Base-by-base conservation (phyloP, 441 rosid genomes). In the Flueggea neowawraea region DNA sequence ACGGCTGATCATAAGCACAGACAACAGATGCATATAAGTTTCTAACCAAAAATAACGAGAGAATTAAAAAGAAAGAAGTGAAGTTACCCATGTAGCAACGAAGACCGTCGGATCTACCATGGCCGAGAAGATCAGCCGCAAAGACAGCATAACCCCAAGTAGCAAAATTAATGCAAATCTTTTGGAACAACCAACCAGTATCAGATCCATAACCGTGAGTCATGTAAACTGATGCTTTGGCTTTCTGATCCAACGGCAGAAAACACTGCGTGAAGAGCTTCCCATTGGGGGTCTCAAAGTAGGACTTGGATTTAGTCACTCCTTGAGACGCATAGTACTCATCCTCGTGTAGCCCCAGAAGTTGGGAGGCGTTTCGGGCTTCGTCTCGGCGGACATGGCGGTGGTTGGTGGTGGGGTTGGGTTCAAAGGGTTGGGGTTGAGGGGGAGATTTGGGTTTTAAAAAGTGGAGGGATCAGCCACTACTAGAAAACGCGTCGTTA, bases 61-160 rank as follows among this genome's bases (percentile, higher is more conserved):
- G n/a, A n/a, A n/a, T 22, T 11, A 13, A 55, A 17, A 55, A 14
- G 6, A 33, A 6, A 50, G 45, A 60, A 12, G 14, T 6, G 9
- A 47, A 45, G 47, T 22, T 64, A 88, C 98, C 96, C 83, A 93
- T 32, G 64, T 88, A 92, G 80, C 98, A 88, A 22, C 90, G 96
- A 13, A 92, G 64, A 13, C 98, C 98, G 22, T 92, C 98, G 3
- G 97, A 90, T 68, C 94, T 77, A 64, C 96, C 98, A 47, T 92
- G 98, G 6, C 98, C 97, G 9, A 86, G 88, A 57, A 92, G 94
- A 76, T 92, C 97, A 51, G 97, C 96, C 43, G 92, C 94, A 69
- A 88, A 92, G 61, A 92, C 96, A 33, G 98, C 96, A 63, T 84
- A 92, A n/a, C 98, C 98, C 98, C 97, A 92, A 22, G 67, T 74